Percentiles rank a stretch among this genome's conserved stretches.
phyloP scores from a whole-genome alignment of 1,139 yeast genomes.

The Saccharomyces uvarum region DNA sequence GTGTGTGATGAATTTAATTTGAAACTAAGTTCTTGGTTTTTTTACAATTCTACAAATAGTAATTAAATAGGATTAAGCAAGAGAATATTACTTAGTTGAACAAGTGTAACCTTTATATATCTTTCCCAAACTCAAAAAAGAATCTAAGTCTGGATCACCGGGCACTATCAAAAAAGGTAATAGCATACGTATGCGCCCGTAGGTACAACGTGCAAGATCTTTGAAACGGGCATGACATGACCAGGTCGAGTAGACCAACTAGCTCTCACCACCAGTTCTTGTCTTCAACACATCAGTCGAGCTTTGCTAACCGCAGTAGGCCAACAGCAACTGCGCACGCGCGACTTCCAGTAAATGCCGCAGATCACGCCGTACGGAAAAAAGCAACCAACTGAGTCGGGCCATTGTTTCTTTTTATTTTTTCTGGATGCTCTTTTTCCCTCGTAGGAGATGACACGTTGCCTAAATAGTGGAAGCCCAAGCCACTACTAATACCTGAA shows the following conservation, averaged over 20 bases:
- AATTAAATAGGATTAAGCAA: neutral
- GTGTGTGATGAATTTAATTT: constrained; percentile 8
- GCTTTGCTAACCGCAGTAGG: neutral
- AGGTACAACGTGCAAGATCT: neutral
- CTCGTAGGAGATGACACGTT: neutral
- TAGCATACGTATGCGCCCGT: neutral
- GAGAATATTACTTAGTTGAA: neutral
- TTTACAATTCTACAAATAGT: neutral
- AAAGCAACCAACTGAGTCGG: neutral
- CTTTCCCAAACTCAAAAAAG: neutral
- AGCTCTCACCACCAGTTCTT: neutral
- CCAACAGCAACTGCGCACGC: neutral
- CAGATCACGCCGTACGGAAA: neutral
- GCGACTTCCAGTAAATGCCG: neutral
- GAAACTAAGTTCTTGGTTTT: constrained; percentile 1
- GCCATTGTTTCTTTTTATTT: neutral
- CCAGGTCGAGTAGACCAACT: neutral
- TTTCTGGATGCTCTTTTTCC: neutral
- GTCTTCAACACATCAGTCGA: neutral
- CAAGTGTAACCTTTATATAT: neutral
- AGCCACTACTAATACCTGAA: neutral
- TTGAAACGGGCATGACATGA: neutral
- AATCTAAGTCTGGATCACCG: neutral
- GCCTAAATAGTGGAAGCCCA: neutral
- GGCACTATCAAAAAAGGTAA: neutral